Evolutionary conservation across 2,329 filamentous ascomycete genomes (phyloP).

Genomic region (Epichloe uncinata): DNA sequence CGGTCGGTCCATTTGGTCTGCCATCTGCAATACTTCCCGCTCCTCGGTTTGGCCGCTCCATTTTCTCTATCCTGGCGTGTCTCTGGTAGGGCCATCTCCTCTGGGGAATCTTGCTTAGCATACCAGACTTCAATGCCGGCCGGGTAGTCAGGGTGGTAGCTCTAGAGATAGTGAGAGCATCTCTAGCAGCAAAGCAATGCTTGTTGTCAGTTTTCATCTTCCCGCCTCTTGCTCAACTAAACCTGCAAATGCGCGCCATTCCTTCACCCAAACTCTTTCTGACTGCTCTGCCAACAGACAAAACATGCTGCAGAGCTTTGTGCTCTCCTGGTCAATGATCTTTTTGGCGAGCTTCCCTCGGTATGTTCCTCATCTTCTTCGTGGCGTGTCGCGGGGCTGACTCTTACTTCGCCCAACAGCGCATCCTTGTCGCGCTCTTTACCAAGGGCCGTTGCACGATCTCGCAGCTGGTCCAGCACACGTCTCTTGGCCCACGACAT

Average conservation of each 20-base stretch:
- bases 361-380: slow-evolving; percentile 34
- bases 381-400: slow-evolving; percentile 15
- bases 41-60: background rate
- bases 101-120: background rate
- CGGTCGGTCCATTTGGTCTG: background rate
- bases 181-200: slow-evolving; percentile 57
- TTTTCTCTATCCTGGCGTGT: background rate
- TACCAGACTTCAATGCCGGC: slow-evolving; percentile 37
- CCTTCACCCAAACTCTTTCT: slow-evolving; percentile 7
- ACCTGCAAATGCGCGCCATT: slow-evolving; percentile 4
- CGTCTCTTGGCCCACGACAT: slow-evolving; percentile 59
- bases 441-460: slow-evolving; percentile 66
- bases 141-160: slow-evolving; percentile 57
- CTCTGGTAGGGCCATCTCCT: background rate
- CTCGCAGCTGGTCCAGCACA: slow-evolving; percentile 54
- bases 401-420: slow-evolving; percentile 35
- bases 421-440: slow-evolving; percentile 69
- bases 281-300: slow-evolving; percentile 31
- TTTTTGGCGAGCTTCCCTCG: slow-evolving; percentile 82
- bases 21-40: background rate
- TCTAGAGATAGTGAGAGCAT: slow-evolving; percentile 69
- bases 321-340: slow-evolving; percentile 74
- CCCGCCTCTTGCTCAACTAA: slow-evolving; percentile 9
- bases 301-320: slow-evolving; percentile 79
- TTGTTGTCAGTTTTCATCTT: slow-evolving; percentile 31